Evolutionary conservation across 345 rosid species (phyloP).

Genomic region (Linum tenue): DNA sequence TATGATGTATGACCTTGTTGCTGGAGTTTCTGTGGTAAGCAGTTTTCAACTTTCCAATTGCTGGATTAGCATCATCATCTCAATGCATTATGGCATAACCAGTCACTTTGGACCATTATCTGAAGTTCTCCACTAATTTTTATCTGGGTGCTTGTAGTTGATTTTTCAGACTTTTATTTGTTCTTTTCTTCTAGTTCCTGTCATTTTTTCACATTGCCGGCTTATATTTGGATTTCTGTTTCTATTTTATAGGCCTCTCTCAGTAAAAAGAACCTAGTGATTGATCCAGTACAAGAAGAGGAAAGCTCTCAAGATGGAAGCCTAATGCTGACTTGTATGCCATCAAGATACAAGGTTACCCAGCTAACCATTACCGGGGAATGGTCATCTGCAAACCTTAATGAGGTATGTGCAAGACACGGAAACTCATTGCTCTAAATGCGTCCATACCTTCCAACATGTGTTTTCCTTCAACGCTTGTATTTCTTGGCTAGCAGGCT

Average conservation of each 20-base stretch:
- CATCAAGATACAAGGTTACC: slow-evolving; percentile 79
- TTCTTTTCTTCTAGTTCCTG: too few species aligned
- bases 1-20: slow-evolving; percentile 89
- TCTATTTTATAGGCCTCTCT: slow-evolving; percentile 48
- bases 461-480: background rate
- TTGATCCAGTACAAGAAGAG: slow-evolving; percentile 75
- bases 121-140: too few species aligned
- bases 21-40: slow-evolving; percentile 87
- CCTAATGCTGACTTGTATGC: slow-evolving; percentile 74
- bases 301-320: slow-evolving; percentile 89
- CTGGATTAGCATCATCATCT: background rate
- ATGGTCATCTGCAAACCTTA: slow-evolving; percentile 70
- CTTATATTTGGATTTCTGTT: too few species aligned
- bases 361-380: slow-evolving; percentile 78
- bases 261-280: slow-evolving; percentile 52
- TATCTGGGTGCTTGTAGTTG: too few species aligned
- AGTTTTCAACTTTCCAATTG: background rate
- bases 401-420: slow-evolving; percentile 42
- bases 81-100: background rate
- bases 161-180: too few species aligned
- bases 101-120: background rate
- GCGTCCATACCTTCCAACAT: background rate
- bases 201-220: background rate
- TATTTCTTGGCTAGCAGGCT: slow-evolving; percentile 42
- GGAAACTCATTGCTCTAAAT: background rate